Evolutionary conservation across 371 early-diverging fungal species (phyloP).

Genomic region (Homolaphlyctis polyrhiza): DNA sequence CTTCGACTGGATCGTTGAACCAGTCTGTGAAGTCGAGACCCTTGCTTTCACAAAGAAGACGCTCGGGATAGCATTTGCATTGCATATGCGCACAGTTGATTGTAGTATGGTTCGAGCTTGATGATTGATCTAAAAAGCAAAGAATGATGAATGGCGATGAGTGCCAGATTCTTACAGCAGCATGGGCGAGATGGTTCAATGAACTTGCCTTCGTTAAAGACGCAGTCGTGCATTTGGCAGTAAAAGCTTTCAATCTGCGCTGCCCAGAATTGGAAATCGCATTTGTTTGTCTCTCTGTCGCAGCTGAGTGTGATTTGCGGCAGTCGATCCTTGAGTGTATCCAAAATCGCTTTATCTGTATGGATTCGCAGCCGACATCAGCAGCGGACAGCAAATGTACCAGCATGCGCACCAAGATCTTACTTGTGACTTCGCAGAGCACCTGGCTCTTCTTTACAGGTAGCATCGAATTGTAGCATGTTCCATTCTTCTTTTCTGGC

Average conservation of each 20-base stretch:
- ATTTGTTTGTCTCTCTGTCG: conserved; percentile 10
- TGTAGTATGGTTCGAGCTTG: conserved; percentile 30
- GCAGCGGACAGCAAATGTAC: not conserved
- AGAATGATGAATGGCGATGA: not conserved
- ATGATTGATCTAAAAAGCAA: conserved; percentile 27
- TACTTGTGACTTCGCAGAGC: conserved; percentile 87
- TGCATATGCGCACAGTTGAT: conserved; percentile 41
- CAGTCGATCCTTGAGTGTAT: conserved; percentile 22
- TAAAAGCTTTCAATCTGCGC: conserved; percentile 31
- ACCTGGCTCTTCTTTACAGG: conserved; percentile 74
- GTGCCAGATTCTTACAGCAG: conserved; percentile 41
- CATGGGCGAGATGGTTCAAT: conserved; percentile 3
- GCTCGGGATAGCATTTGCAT: conserved; percentile 52
- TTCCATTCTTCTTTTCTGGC: conserved; percentile 71
- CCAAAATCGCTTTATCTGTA: conserved; percentile 28
- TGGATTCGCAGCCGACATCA: no score
- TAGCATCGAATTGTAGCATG: conserved; percentile 76
- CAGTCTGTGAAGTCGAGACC: conserved; percentile 36
- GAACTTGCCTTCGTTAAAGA: conserved; percentile 16
- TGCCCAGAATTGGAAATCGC: conserved; percentile 39
- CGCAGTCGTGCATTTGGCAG: conserved; percentile 27
- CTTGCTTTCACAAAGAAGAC: conserved; percentile 55
- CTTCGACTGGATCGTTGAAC: conserved; percentile 45
- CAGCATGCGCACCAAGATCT: conserved; percentile 15
- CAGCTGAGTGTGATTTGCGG: conserved; percentile 30